phyloP scores from a whole-genome alignment of 2,329 filamentous ascomycete species.

The Madurella fahalii region DNA sequence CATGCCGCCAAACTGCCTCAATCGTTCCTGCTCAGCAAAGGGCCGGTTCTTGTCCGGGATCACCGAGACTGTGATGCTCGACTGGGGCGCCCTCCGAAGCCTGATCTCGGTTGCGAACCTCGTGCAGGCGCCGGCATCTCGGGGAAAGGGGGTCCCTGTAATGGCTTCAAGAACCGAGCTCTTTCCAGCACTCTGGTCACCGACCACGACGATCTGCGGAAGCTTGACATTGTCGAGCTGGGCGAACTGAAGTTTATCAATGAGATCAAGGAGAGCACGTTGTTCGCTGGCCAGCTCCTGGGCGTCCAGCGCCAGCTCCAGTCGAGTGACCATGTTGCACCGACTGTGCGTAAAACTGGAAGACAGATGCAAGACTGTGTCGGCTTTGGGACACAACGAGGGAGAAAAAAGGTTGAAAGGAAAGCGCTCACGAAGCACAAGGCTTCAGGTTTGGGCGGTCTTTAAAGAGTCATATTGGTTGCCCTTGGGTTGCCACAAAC shows the following conservation, averaged over 20 bases:
- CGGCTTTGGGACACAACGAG: not conserved
- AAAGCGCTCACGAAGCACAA: not conserved
- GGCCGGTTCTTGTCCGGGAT: slow-evolving; percentile 49
- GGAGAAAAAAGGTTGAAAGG: not conserved
- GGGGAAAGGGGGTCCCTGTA: slow-evolving; percentile 57
- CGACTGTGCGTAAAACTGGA: not conserved
- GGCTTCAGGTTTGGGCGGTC: not conserved
- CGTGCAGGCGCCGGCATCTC: slow-evolving; percentile 57
- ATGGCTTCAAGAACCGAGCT: slow-evolving; percentile 62
- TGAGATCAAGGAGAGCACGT: slow-evolving; percentile 52
- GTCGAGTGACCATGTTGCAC: slow-evolving; percentile 32
- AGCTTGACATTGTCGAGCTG: slow-evolving; percentile 34
- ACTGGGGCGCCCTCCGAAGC: slow-evolving; percentile 45
- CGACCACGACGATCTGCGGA: slow-evolving; percentile 58
- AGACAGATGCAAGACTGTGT: not conserved
- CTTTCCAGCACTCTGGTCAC: slow-evolving; percentile 62
- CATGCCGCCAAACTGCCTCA: slow-evolving; percentile 46
- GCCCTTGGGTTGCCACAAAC: not conserved
- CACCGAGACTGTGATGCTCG: slow-evolving; percentile 48
- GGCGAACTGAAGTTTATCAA: slow-evolving; percentile 39
- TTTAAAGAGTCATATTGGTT: not conserved
- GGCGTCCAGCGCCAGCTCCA: slow-evolving; percentile 47
- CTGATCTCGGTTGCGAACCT: slow-evolving; percentile 58
- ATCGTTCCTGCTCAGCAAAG: slow-evolving; percentile 43
- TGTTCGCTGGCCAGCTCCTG: slow-evolving; percentile 52